Percentiles rank a stretch among this genome's conserved stretches.
These are phyloP conservation scores for Lathyrus tuberosus DNA, from an alignment of 306 rosid genomes.

Conservation along the genomic window DNA sequence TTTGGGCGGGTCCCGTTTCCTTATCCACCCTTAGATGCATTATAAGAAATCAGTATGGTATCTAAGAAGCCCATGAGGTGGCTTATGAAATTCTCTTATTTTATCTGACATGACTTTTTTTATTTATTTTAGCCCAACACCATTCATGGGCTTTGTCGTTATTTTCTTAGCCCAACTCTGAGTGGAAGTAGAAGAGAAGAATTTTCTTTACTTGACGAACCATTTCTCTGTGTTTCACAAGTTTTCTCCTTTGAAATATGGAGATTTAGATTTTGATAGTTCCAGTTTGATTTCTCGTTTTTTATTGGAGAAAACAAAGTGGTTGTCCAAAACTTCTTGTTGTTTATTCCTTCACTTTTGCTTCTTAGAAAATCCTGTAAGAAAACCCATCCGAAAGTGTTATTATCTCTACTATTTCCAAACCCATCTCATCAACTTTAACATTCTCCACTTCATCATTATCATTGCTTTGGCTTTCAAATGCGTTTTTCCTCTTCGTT, in stretches of 20 bases:
- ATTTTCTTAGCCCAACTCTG: slow-evolving; percentile 51
- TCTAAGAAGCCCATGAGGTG: no score
- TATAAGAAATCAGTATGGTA: no score
- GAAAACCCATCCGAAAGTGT: slow-evolving; percentile 78
- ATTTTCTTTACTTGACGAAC: slow-evolving; percentile 5
- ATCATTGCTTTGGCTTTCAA: background rate
- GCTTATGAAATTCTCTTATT: no score
- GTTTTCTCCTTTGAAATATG: slow-evolving; percentile 43
- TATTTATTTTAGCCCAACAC: no score
- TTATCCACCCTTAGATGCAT: no score
- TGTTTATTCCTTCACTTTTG: slow-evolving; percentile 93
- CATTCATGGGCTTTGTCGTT: slow-evolving; percentile 63
- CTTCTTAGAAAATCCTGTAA: slow-evolving; percentile 90
- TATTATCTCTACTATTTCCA: slow-evolving; percentile 40
- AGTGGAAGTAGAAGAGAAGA: slow-evolving; percentile 8
- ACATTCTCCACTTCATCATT: slow-evolving; percentile 43
- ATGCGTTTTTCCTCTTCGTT: background rate
- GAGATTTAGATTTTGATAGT: slow-evolving; percentile 1
- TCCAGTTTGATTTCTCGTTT: slow-evolving; percentile 58
- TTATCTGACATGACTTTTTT: no score
- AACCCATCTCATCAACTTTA: slow-evolving; percentile 51
- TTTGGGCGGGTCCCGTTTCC: no score
- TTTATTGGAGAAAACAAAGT: slow-evolving; percentile 69
- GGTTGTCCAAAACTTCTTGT: slow-evolving; percentile 90
- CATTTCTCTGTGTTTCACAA: slow-evolving; percentile 4